phyloP scores from a whole-genome alignment of 768 basidiomycete species.

The Amanita fuliginea region DNA sequence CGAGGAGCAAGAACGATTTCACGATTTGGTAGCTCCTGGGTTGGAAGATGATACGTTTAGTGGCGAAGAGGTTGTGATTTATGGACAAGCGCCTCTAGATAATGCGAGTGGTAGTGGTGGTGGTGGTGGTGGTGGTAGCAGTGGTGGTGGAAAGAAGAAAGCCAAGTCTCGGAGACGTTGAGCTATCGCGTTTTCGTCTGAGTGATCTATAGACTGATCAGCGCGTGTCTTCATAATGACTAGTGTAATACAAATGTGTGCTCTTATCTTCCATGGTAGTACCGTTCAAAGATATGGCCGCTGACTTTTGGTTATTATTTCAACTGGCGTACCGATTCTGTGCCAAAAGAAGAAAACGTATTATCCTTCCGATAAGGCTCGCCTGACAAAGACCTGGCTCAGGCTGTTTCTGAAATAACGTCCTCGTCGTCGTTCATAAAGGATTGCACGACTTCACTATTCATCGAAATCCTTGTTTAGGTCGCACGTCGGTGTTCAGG shows the following conservation, averaged over 20 bases:
- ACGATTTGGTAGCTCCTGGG: constrained; percentile 25
- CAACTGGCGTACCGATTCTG: no score
- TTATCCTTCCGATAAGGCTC: no score
- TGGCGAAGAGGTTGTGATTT: constrained; percentile 24
- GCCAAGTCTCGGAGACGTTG: neutral
- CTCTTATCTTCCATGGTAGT: no score
- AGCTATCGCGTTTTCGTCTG: neutral
- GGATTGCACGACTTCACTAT: no score
- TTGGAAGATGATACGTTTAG: constrained; percentile 22
- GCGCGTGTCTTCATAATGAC: neutral
- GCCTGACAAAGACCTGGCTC: no score
- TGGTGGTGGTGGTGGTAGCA: neutral
- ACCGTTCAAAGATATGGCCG: no score
- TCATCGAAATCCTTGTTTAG: no score
- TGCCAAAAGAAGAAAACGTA: no score
- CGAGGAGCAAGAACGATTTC: constrained; percentile 42
- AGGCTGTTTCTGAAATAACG: no score
- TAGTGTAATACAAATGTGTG: neutral
- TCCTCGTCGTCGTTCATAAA: no score
- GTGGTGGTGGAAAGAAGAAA: neutral
- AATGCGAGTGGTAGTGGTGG: neutral
- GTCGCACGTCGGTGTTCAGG: no score
- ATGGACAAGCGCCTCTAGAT: neutral
- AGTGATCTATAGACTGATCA: neutral
- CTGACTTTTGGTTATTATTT: no score